These are phyloP conservation scores for Cercospora nicotianae DNA, from an alignment of 2,329 filamentous ascomycete species.

Conservation along the genomic window DNA sequence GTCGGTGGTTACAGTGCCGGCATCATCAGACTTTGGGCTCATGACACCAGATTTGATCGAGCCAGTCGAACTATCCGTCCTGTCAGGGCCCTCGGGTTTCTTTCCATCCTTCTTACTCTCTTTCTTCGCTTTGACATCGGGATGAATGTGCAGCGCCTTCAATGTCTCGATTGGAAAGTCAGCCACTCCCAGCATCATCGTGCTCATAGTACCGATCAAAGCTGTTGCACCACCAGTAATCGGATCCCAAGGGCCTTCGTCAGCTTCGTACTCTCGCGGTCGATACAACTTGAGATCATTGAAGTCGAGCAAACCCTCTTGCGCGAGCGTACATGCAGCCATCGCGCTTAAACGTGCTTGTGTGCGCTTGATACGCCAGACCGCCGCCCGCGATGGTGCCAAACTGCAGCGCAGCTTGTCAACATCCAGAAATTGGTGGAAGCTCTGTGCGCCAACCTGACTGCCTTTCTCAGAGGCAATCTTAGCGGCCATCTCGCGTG, in stretches of 20 bases:
- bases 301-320: conserved; percentile 64
- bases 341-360: conserved; percentile 68
- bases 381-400: conserved; percentile 66
- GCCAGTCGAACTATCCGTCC: conserved; percentile 10
- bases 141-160: conserved; percentile 49
- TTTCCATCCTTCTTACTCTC: conserved; percentile 29
- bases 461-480: conserved; percentile 49
- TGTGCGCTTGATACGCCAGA: conserved; percentile 72
- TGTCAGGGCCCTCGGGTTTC: conserved; percentile 16
- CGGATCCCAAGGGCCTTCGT: conserved; percentile 76
- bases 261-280: conserved; percentile 69
- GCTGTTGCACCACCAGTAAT: conserved; percentile 75
- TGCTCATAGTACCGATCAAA: conserved; percentile 77
- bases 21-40: conserved; percentile 15
- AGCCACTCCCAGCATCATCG: conserved; percentile 77
- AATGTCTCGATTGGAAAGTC: conserved; percentile 64
- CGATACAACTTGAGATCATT: conserved; percentile 69
- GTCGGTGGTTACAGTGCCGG: not conserved
- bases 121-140: conserved; percentile 32
- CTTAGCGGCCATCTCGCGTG: conserved; percentile 42
- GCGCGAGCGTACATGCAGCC: conserved; percentile 68
- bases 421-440: conserved; percentile 57
- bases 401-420: conserved; percentile 69
- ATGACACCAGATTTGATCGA: conserved; percentile 19
- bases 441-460: conserved; percentile 45